phyloP scores from a whole-genome alignment of 805 yeast genomes.

The Ogataea pignaliae region DNA sequence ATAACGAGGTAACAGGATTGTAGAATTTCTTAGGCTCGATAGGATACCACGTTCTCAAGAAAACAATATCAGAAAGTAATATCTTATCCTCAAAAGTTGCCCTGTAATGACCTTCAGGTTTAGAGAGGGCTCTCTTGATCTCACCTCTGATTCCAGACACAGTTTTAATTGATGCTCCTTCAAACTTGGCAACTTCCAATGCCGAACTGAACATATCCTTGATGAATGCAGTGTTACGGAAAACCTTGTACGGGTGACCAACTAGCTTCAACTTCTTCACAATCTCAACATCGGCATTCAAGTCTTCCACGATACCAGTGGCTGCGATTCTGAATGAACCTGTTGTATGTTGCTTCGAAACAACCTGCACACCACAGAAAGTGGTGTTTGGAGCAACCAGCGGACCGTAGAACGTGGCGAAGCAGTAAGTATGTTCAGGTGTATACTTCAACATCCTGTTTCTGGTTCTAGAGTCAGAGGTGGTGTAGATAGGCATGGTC shows the following conservation, averaged over 20 bases:
- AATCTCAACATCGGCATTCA: constrained; percentile 84
- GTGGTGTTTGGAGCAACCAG: constrained; percentile 96
- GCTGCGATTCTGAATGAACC: constrained; percentile 94
- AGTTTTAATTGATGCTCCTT: constrained; percentile 95
- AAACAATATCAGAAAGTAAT: constrained; percentile 82
- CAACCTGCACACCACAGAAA: constrained; percentile 89
- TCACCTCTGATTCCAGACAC: constrained; percentile 98
- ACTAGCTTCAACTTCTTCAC: constrained; percentile 94
- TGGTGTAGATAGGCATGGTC: constrained; percentile 91
- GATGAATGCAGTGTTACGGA: constrained; percentile 93
- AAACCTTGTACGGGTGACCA: constrained; percentile 90
- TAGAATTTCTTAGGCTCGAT: constrained; percentile 85
- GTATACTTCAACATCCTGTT: constrained; percentile 97
- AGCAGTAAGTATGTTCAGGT: constrained; percentile 96
- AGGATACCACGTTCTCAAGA: constrained; percentile 96
- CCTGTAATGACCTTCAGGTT: constrained; percentile 93
- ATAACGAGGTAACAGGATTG: constrained; percentile 91
- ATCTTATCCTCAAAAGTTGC: constrained; percentile 97
- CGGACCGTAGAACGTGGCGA: constrained; percentile 95
- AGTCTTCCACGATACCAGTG: constrained; percentile 92
- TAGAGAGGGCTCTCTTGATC: constrained; percentile 87
- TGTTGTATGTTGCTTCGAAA: constrained; percentile 77
- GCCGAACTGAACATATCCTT: constrained; percentile 94
- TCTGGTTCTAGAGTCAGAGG: constrained; percentile 95
- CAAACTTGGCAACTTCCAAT: constrained; percentile 94